Base-by-base conservation (phyloP, 176 grass and related monocot species). In the Oryza longistaminata region DNA sequence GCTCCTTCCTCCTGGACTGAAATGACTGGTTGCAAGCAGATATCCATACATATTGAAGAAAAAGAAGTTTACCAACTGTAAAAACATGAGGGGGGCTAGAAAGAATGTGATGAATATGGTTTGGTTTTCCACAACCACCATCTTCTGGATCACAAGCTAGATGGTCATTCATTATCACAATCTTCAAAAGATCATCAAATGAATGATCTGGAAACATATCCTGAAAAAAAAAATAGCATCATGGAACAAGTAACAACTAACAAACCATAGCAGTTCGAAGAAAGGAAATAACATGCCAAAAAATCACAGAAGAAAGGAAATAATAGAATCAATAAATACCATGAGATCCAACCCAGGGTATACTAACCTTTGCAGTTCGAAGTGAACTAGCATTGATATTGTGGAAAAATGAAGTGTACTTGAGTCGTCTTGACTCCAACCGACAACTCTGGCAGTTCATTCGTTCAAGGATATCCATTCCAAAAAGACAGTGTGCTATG, bases 371-470 rank as follows among this genome's bases (percentile, higher is more conserved):
- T 39, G 90, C 75, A 67, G 86, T 94, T 81, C 96, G 91, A 71
- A 99, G 90, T 70, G 90, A 88, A 79, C 84, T 96, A 83, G 96
- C 96, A 94, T 99, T 99, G 72, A 99, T 92, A 82, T 96, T 94
- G 66, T 99, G 91, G 79, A 96, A 99, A 86, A 96, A 99, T 67
- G 96, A 96, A 67, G 93, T 94, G 85, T 96, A 99, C 74, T 94
- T 99, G 52, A 96, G 91, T 26, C 81, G 83, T 39, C 96, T 91
- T 35, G 96, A 96, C 83, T 96, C 91, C 61, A 86, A 71, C 9
- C 84, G 66, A 82, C 96, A 99, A 81, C 27, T 94, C 88, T 88
- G 91, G 81, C 96, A 99, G 76, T 90, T 96, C 93, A 99, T 91
- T 73, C 70, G 84, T 85, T 99, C 93, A 89, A 90, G 90, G 48